Base-by-base conservation (phyloP, 2,329 filamentous ascomycete species). In the Bipolaris bicolor region DNA sequence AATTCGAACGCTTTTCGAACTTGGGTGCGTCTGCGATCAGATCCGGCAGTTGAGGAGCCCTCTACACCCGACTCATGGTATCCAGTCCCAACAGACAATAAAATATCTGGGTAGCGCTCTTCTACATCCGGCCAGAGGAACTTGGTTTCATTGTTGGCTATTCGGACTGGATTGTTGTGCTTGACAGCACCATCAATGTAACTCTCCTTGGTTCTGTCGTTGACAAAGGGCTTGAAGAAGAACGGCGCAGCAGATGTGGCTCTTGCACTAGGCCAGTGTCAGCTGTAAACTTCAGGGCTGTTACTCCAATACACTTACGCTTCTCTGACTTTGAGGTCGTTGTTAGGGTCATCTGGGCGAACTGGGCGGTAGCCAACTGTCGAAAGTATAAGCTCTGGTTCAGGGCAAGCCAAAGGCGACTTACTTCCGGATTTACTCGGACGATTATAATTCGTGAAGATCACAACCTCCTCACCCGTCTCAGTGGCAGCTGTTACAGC, bases 361-460 rank as follows among this genome's bases (percentile, higher is more conserved):
- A 29, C 9, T 7, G 9, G 26, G 9, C 26, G 26, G 26, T 29
- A 29, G 9, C 26, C 26, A 29, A 29, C 26, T 29, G 9, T 29
- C 26, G 26, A 10, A 29, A 29, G 26, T 29, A 29, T 29, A 4
- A 29, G 26, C 7, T 29, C 26, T 29, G 26, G 7, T 29, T 26
- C 9, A 29, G 5, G 26, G 10, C 26, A 29, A 29, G 26, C 26
- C 7, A 29, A 29, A 29, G 26, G 26, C 26, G 9, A 29, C 26
- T 29, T 29, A 29, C 26, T 10, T 10, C 26, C 26, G 10, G 26
- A 29, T 29, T 29, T 74, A 69, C 43, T 80, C 77, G 46, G 62
- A 34, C 78, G 72, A 49, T 79, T 79, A 62, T 83, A 83, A 62
- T 81, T 83, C 10, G 78, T 73, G 4, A 82, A 61, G 10, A 82